Percentiles rank a stretch among this genome's conserved stretches.
These are phyloP conservation scores for Acer saccharum DNA, from an alignment of 345 rosid species.

Conservation along the genomic window DNA sequence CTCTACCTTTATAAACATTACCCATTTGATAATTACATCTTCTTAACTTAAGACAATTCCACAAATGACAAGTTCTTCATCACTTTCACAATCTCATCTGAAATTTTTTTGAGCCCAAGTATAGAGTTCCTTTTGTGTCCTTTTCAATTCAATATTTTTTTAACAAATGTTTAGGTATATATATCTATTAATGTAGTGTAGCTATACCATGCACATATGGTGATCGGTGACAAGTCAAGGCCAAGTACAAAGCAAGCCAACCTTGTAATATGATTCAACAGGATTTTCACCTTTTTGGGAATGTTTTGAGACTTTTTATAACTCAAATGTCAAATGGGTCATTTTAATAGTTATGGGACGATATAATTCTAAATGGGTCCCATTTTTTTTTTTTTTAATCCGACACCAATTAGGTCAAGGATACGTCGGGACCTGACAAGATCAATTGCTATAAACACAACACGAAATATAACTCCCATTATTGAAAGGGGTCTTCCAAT, in stretches of 20 bases:
- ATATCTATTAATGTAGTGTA: neutral
- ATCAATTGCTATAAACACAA: too few relatives aligned
- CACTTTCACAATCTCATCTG: neutral
- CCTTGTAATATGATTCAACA: neutral
- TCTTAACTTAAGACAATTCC: neutral
- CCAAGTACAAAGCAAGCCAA: neutral
- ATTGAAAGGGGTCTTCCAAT: too few relatives aligned
- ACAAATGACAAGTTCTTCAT: neutral
- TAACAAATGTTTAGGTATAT: conserved; percentile 4
- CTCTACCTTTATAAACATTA: neutral
- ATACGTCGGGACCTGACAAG: neutral
- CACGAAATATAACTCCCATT: too few relatives aligned
- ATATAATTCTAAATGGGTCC: too few relatives aligned
- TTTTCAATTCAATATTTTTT: conserved; percentile 1
- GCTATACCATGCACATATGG: neutral
- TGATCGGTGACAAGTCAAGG: neutral
- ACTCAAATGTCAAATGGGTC: too few relatives aligned
- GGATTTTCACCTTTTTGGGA: neutral
- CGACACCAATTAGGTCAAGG: too few relatives aligned
- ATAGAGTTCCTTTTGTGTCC: neutral
- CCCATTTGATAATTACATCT: neutral
- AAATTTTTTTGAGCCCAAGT: too few relatives aligned
- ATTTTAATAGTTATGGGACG: too few relatives aligned
- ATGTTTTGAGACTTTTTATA: neutral
- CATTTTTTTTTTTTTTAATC: too few relatives aligned